Percentiles rank a stretch among this genome's conserved stretches.
Evolutionary conservation across 148 eudicot species (phyloP).

Genomic region (Cornus kousa): DNA sequence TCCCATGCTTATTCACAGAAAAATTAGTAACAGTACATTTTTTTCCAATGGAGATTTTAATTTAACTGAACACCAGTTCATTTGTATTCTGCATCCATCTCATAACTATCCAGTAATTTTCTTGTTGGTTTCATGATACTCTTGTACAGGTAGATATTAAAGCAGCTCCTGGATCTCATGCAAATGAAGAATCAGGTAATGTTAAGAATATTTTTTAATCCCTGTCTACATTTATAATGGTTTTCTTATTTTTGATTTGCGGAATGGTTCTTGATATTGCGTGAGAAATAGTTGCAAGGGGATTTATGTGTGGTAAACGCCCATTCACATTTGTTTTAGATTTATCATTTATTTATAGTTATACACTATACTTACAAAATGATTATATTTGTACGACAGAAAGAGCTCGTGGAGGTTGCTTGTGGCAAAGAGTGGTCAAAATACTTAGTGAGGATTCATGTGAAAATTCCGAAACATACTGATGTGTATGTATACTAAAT

Average conservation of each 20-base stretch:
- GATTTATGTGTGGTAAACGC: no score
- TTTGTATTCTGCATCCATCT: neutral
- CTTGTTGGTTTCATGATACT: neutral
- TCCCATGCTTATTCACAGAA: neutral
- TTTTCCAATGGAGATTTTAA: neutral
- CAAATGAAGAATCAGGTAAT: slow-evolving; percentile 84
- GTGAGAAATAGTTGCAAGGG: neutral
- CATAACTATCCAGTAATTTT: neutral
- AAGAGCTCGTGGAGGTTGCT: no score
- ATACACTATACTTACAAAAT: no score
- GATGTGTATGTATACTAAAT: no score
- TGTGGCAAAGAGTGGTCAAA: no score
- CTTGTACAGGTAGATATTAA: slow-evolving; percentile 75
- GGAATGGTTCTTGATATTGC: neutral
- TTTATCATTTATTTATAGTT: no score
- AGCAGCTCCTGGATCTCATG: slow-evolving; percentile 93
- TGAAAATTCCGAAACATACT: no score
- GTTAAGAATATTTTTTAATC: neutral
- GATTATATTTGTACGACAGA: no score
- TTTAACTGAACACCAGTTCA: neutral
- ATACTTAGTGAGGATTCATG: no score
- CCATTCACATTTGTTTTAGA: no score
- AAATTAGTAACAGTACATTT: neutral
- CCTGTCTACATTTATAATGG: neutral
- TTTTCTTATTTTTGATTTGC: neutral